Percentiles rank a stretch among this genome's conserved stretches.
phyloP scores from a whole-genome alignment of 2,329 filamentous ascomycete species.

The Pseudogymnoascus sp. region DNA sequence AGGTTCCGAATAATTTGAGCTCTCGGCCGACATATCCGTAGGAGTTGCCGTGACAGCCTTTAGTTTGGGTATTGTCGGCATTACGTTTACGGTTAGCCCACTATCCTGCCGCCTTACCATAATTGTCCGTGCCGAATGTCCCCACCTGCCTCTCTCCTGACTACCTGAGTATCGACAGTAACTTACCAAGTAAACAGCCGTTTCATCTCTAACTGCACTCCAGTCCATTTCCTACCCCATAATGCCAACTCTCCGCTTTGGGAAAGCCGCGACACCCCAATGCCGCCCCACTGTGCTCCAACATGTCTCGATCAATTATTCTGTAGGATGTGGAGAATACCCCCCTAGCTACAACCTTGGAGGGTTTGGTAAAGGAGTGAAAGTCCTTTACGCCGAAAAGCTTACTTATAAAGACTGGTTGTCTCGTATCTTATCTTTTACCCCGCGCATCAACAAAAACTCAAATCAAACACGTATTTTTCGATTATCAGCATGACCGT shows the following conservation, averaged over 20 bases:
- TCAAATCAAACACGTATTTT: background rate
- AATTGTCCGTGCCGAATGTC: background rate
- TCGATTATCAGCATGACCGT: background rate
- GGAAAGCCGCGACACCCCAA: background rate
- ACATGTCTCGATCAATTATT: background rate
- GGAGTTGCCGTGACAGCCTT: background rate
- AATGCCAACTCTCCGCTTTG: background rate
- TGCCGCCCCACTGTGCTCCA: background rate
- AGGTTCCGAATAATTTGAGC: background rate
- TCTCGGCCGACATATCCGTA: background rate
- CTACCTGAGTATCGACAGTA: background rate
- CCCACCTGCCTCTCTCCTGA: background rate
- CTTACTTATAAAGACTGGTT: background rate
- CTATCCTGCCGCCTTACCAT: background rate
- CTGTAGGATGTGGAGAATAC: background rate
- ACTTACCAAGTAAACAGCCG: background rate
- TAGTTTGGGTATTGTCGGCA: background rate
- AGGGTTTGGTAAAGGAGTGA: background rate
- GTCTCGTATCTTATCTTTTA: slow-evolving; percentile 3
- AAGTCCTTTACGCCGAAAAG: background rate
- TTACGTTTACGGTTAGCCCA: background rate
- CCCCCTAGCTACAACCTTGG: background rate
- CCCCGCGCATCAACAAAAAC: background rate
- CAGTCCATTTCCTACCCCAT: background rate
- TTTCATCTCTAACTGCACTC: background rate